Evolutionary conservation across 139 green algal species (phyloP), one percentile per base, ranked within the genome.

Genomic region (Picochlorum sp.): DNA sequence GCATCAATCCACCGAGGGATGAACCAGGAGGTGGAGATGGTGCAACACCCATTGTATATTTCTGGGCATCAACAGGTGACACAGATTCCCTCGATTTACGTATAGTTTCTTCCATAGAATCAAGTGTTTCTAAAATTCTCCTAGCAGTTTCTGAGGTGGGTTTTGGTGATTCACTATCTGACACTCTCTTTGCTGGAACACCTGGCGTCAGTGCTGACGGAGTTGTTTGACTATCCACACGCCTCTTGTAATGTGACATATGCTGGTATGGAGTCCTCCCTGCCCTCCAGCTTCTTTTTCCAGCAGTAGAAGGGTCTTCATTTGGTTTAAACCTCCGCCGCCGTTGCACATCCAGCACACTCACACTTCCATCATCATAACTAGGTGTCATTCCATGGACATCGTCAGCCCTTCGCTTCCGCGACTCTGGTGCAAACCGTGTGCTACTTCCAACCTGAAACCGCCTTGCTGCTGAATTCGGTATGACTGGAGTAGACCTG

Each of bases 61-160:
- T 67, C 2, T 21, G 23, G 15, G 69, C 69, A 26, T 21, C 45
- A 37, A 10, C 38, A 49, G 66, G 66, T 30, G 58, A 54, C 6
- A 54, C n/a, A 64, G 45, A 45, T 54, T 18, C 47, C 28, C 23
- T 57, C 6, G 61, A 38, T 9, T 18, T 59, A 15, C 30, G 62
- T n/a, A 66, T 50, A 11, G 31, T 63, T 21, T 73, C 23, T 45
- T 78, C 66, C 56, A 79, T 31, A 16, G 51, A 34, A 18, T 79
- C 66, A 24, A 79, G 57, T 4, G 72, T 74, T 28, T 47, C 67
- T 23, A 78, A 62, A 57, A 79, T 79, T 45, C 66, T 65, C 41
- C 72, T 55, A 11, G 72, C 72, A 4, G 72, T 79, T 26, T 79
- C 72, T 13, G 72, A 73, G 13, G 62, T 79, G 30, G 45, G 45